phyloP scores from a whole-genome alignment of 2,329 filamentous ascomycete genomes.

The Rhexocercosporidium sp. region DNA sequence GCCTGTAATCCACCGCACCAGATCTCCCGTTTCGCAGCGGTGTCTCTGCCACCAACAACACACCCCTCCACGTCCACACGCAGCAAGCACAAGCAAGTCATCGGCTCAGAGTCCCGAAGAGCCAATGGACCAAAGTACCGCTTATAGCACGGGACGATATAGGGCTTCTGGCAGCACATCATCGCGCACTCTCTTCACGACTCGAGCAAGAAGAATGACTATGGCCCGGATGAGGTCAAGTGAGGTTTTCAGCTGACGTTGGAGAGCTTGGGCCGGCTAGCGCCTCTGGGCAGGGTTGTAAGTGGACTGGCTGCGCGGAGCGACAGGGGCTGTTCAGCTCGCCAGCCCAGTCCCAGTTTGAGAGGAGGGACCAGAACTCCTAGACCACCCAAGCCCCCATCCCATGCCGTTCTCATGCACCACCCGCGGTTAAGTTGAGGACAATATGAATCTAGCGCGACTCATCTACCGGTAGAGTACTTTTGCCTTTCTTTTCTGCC shows the following conservation, averaged over 20 bases:
- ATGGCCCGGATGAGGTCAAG: not conserved
- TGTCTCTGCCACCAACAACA: not conserved
- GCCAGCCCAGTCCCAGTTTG: not conserved
- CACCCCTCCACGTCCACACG: not conserved
- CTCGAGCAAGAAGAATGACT: not conserved
- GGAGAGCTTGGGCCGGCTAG: conserved; percentile 10
- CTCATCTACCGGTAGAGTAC: not conserved
- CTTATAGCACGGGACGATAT: not conserved
- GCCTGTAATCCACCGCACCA: not conserved
- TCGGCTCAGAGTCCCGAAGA: not conserved
- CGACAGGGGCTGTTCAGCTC: conserved; percentile 9
- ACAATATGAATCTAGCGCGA: too few species aligned
- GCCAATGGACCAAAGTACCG: not conserved
- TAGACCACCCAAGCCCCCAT: too few species aligned
- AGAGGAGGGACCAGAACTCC: not conserved
- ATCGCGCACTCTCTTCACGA: not conserved
- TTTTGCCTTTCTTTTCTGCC: not conserved
- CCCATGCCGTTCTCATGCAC: not conserved
- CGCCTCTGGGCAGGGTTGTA: not conserved
- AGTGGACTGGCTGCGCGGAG: not conserved
- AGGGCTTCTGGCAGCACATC: not conserved
- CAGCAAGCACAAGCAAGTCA: not conserved
- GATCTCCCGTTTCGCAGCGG: not conserved
- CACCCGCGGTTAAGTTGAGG: not conserved
- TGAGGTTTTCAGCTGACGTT: conserved; percentile 12